These are phyloP conservation scores for Tuber melanosporum DNA, from an alignment of 495 filamentous ascomycete species.

Conservation along the genomic window DNA sequence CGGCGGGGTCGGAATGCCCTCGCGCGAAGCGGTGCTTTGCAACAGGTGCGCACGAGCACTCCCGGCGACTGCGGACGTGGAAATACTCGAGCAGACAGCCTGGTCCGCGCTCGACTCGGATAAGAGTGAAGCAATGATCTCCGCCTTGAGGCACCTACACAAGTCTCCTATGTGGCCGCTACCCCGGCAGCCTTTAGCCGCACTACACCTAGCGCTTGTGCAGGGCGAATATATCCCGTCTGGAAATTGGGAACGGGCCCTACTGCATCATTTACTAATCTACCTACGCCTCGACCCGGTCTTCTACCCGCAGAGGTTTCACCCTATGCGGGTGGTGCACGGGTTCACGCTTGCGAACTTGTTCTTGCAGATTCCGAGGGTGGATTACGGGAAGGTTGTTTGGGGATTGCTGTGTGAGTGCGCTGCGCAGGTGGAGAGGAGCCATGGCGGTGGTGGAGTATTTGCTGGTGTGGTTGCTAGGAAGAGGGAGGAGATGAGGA, in stretches of 20 bases:
- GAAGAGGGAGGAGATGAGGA: constrained; percentile 30
- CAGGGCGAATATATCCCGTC: constrained; percentile 22
- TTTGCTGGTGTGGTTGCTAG: constrained; percentile 25
- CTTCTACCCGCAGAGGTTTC: constrained; percentile 31
- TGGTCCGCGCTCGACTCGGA: constrained; percentile 8
- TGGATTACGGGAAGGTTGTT: constrained; percentile 35
- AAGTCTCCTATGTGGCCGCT: constrained; percentile 17
- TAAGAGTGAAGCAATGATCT: neutral
- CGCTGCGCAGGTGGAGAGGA: constrained; percentile 25
- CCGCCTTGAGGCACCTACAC: constrained; percentile 19
- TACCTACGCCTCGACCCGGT: constrained; percentile 26
- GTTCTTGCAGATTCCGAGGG: constrained; percentile 27
- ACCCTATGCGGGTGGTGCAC: constrained; percentile 31
- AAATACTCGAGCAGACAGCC: constrained; percentile 13
- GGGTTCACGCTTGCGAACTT: constrained; percentile 33
- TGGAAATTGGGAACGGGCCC: constrained; percentile 19
- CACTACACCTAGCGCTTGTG: constrained; percentile 26
- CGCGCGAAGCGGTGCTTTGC: constrained; percentile 2
- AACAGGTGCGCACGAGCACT: constrained; percentile 8
- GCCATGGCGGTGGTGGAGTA: constrained; percentile 23
- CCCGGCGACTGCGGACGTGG: neutral
- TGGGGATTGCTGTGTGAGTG: constrained; percentile 33
- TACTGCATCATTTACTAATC: constrained; percentile 26
- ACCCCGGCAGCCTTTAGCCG: constrained; percentile 28
- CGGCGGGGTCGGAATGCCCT: neutral